phyloP scores from a whole-genome alignment of 1,284 basidiomycete genomes.

The Marasmius fiardii region DNA sequence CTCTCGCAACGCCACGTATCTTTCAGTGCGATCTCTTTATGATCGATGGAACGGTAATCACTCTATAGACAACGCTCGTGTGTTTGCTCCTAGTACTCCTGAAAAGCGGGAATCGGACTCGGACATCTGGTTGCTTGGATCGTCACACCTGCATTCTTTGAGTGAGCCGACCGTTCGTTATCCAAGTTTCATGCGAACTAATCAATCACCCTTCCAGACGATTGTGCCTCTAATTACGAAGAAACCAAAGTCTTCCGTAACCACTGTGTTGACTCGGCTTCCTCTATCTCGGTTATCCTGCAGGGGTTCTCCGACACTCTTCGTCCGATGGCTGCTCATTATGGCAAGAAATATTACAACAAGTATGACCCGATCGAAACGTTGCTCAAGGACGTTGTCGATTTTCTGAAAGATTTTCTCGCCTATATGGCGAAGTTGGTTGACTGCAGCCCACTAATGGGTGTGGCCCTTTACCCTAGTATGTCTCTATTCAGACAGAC shows the following conservation, averaged over 20 bases:
- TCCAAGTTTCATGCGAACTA: not conserved
- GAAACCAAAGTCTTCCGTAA: not conserved
- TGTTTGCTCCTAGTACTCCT: not conserved
- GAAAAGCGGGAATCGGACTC: not conserved
- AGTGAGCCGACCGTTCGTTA: not conserved
- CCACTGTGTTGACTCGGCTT: constrained; percentile 31
- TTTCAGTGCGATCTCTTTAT: not conserved
- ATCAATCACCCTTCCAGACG: not conserved
- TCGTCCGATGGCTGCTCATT: constrained; percentile 34
- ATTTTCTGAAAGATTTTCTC: constrained; percentile 45
- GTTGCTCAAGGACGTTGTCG: constrained; percentile 45
- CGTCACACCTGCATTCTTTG: not conserved
- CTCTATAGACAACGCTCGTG: not conserved
- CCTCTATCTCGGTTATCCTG: constrained; percentile 37
- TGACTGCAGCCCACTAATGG: constrained; percentile 38
- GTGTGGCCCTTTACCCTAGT: constrained; percentile 54
- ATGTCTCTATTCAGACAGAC: constrained; percentile 6
- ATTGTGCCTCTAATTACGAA: not conserved
- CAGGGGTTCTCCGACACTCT: constrained; percentile 34
- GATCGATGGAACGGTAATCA: not conserved
- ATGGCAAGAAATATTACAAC: constrained; percentile 56
- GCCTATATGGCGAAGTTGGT: constrained; percentile 27
- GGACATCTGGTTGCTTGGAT: constrained; percentile 13
- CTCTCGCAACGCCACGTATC: not conserved
- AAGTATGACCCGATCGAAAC: constrained; percentile 39